Evolutionary conservation across 2,329 filamentous ascomycete species (phyloP).

Genomic region (Dothistroma septosporum): DNA sequence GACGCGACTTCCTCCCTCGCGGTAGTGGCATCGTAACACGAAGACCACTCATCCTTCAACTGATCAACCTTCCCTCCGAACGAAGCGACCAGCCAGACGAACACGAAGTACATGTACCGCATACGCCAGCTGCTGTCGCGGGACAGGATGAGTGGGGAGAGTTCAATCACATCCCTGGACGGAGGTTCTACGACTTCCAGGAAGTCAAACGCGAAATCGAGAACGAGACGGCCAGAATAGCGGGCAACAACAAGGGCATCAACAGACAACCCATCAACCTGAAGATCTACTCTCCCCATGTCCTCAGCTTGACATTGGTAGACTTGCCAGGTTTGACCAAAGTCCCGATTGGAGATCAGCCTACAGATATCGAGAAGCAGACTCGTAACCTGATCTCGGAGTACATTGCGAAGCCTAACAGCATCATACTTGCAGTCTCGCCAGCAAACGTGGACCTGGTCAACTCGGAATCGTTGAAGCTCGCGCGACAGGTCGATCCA

Average conservation of each 20-base stretch:
- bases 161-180: constrained; percentile 89
- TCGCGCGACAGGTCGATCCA: constrained; percentile 93
- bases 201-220: constrained; percentile 96
- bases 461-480: constrained; percentile 95
- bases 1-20: constrained; percentile 91
- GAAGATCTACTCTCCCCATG: constrained; percentile 96
- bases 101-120: constrained; percentile 64
- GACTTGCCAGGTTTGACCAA: constrained; percentile 95
- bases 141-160: constrained; percentile 78
- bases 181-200: constrained; percentile 83
- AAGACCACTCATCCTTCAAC: constrained; percentile 88
- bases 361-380: constrained; percentile 97
- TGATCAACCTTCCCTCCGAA: constrained; percentile 87
- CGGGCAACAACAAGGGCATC: constrained; percentile 96
- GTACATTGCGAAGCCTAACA: constrained; percentile 98
- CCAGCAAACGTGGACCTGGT: constrained; percentile 97
- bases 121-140: constrained; percentile 70
- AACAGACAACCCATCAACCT: constrained; percentile 96
- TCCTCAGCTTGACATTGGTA: constrained; percentile 91
- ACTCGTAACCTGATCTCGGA: constrained; percentile 94
- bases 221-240: constrained; percentile 90
- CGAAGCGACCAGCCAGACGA: constrained; percentile 64
- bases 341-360: constrained; percentile 95
- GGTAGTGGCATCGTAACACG: constrained; percentile 96
- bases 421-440: constrained; percentile 92